These are phyloP conservation scores for Thielaviopsis ethacetica DNA, from an alignment of 2,329 filamentous ascomycete genomes.

Conservation along the genomic window DNA sequence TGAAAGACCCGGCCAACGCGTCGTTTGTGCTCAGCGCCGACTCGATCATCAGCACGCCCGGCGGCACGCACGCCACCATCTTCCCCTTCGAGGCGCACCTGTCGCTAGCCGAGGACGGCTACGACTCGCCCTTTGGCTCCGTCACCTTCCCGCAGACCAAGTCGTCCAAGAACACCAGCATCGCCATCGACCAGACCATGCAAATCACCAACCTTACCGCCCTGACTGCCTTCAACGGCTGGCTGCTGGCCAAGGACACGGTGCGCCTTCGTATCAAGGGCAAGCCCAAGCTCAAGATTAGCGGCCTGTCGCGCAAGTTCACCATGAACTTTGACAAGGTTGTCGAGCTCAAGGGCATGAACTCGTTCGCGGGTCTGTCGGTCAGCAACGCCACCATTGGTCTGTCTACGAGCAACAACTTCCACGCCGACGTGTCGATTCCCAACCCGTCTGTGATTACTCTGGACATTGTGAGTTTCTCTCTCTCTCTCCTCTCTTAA, in stretches of 20 bases:
- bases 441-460: conserved; percentile 48
- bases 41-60: conserved; percentile 36
- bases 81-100: conserved; percentile 34
- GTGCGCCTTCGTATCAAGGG: conserved; percentile 35
- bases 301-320: conserved; percentile 31
- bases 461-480: conserved; percentile 41
- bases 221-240: conserved; percentile 38
- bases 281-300: conserved; percentile 33
- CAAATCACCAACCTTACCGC: conserved; percentile 30
- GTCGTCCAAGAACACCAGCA: conserved; percentile 29
- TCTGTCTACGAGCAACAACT: conserved; percentile 29
- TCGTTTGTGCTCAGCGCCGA: conserved; percentile 37
- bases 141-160: conserved; percentile 36
- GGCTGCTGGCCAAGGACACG: conserved; percentile 33
- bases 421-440: conserved; percentile 41
- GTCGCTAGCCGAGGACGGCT: conserved; percentile 34
- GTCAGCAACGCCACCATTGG: conserved; percentile 35
- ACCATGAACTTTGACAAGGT: conserved; percentile 40
- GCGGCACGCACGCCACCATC: conserved; percentile 34
- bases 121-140: conserved; percentile 31
- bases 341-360: conserved; percentile 35
- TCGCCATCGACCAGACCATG: conserved; percentile 35
- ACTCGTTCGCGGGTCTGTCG: conserved; percentile 26
- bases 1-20: conserved; percentile 29
- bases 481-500: background rate